Percentiles rank a stretch among this genome's conserved stretches.
Evolutionary conservation across 306 rosid genomes (phyloP).

Genomic region (Sicyos baderoa): DNA sequence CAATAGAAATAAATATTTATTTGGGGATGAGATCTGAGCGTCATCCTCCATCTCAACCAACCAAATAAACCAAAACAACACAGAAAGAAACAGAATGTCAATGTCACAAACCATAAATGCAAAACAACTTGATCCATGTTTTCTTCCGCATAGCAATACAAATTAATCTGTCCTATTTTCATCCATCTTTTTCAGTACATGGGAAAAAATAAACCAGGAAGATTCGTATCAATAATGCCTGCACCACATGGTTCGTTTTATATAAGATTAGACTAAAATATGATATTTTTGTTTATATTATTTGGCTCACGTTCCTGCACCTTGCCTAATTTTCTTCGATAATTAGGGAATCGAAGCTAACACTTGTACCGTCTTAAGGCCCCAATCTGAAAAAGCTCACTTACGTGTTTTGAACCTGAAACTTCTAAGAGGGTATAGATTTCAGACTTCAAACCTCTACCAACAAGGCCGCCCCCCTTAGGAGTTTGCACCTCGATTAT

Average conservation of each 20-base stretch:
- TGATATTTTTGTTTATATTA: background rate
- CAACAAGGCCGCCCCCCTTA: too few relatives aligned
- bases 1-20: slow-evolving; percentile 11
- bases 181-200: background rate
- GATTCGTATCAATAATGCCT: background rate
- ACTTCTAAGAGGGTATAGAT: too few relatives aligned
- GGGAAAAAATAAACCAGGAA: background rate
- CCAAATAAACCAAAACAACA: slow-evolving; percentile 16
- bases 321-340: too few relatives aligned
- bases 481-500: too few relatives aligned
- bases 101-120: slow-evolving; percentile 11
- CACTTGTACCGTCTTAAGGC: too few relatives aligned
- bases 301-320: too few relatives aligned
- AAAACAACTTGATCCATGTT: slow-evolving; percentile 2
- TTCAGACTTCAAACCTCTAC: too few relatives aligned
- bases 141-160: background rate
- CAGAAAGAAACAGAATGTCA: slow-evolving; percentile 11
- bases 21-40: slow-evolving; percentile 20
- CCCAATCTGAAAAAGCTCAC: too few relatives aligned
- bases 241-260: background rate
- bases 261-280: background rate
- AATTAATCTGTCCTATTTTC: background rate
- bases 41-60: slow-evolving; percentile 4
- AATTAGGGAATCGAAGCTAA: too few relatives aligned
- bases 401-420: too few relatives aligned